phyloP scores from a whole-genome alignment of 371 early-diverging fungal genomes.

The Rhizomucor pusillus region DNA sequence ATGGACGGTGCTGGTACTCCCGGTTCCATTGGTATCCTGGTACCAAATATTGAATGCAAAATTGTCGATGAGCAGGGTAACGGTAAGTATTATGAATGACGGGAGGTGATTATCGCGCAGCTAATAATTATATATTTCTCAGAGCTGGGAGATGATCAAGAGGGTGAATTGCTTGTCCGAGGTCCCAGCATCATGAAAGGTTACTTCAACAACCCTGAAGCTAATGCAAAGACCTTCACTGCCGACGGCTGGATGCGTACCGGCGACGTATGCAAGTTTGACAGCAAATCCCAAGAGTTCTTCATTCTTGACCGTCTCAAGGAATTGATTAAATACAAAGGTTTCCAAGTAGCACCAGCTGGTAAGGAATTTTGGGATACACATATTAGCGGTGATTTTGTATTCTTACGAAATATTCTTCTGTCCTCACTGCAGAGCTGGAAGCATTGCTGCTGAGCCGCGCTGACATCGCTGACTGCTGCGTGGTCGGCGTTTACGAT shows the following conservation, averaged over 20 bases:
- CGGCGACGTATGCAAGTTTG: constrained; percentile 77
- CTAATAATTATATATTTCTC: neutral
- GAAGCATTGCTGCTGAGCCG: constrained; percentile 77
- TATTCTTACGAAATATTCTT: neutral
- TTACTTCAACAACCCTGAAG: constrained; percentile 66
- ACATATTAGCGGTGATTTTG: no score
- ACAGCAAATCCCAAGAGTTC: constrained; percentile 46
- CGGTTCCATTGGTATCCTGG: constrained; percentile 68
- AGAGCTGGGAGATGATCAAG: constrained; percentile 54
- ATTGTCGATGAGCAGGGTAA: constrained; percentile 60
- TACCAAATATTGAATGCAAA: constrained; percentile 66
- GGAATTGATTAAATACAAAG: constrained; percentile 79
- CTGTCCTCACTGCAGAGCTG: constrained; percentile 57
- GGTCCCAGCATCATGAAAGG: constrained; percentile 52
- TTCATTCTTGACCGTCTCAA: constrained; percentile 70
- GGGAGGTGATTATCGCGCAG: neutral
- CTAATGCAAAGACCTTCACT: constrained; percentile 67
- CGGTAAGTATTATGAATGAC: constrained; percentile 14
- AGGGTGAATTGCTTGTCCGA: constrained; percentile 69
- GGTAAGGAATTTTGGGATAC: constrained; percentile 12
- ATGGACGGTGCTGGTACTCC: constrained; percentile 9
- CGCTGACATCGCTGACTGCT: constrained; percentile 69
- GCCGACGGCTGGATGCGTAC: constrained; percentile 77
- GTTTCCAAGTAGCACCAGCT: constrained; percentile 64
- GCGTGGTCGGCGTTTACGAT: constrained; percentile 63